Evolutionary conservation across 768 basidiomycete genomes (phyloP).

Genomic region (Mycena sanguinolenta): DNA sequence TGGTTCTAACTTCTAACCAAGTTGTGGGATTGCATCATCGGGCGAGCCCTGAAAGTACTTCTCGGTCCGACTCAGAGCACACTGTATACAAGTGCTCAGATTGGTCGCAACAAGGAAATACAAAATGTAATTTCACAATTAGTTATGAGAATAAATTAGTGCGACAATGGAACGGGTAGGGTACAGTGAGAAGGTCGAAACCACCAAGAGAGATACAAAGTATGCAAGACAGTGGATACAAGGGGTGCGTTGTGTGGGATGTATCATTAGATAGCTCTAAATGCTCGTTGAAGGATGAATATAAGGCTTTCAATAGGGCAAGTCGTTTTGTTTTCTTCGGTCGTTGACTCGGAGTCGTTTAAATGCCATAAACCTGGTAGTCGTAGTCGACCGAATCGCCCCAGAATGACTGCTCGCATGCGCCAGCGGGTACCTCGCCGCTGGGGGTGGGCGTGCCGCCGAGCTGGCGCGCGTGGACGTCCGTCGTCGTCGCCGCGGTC

Average conservation of each 20-base stretch:
- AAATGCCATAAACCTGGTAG: constrained; percentile 73
- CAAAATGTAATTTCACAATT: constrained; percentile 21
- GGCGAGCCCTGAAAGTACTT: too few species aligned
- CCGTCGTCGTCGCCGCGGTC: constrained; percentile 63
- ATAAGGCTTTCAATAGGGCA: too few species aligned
- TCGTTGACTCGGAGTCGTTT: constrained; percentile 35
- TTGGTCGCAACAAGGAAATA: neutral
- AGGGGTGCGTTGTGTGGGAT: neutral
- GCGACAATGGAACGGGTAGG: constrained; percentile 7
- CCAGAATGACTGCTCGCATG: constrained; percentile 79
- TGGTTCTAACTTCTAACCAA: too few species aligned
- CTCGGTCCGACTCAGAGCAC: too few species aligned
- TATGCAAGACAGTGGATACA: constrained; percentile 34
- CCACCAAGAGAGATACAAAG: constrained; percentile 26
- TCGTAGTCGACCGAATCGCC: constrained; percentile 74
- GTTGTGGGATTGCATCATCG: too few species aligned
- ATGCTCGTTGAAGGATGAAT: neutral
- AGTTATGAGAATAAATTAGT: constrained; percentile 10
- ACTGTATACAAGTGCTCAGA: too few species aligned
- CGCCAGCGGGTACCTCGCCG: constrained; percentile 61
- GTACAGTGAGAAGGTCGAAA: constrained; percentile 24
- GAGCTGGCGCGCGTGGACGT: constrained; percentile 69
- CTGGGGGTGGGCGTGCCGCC: constrained; percentile 55
- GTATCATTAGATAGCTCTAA: constrained; percentile 27
- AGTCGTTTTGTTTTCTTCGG: neutral